Percentiles rank a stretch among this genome's conserved stretches.
Evolutionary conservation across 306 rosid species (phyloP).

Genomic region (Sphenostylis stenocarpa): DNA sequence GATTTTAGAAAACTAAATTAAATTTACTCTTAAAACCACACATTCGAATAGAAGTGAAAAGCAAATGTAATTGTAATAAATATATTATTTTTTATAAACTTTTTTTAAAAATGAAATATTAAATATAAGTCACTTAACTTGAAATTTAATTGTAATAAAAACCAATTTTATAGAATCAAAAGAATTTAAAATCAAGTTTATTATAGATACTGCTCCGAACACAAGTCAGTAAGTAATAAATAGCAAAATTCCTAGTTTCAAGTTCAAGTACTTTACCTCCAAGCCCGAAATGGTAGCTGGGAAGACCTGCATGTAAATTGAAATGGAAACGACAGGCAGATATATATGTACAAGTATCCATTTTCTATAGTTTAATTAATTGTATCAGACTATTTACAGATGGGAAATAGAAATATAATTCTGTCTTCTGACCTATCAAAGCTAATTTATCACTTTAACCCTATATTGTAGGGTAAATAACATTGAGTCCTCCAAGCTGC

Average conservation of each 20-base stretch:
- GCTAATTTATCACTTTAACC: constrained; percentile 23
- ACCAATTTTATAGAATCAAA: not conserved
- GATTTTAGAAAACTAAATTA: not conserved
- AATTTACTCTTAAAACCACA: not conserved
- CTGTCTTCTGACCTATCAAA: constrained; percentile 20
- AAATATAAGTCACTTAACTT: not conserved
- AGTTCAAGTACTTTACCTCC: not conserved
- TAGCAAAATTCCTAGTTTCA: not conserved
- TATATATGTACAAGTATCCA: constrained; percentile 58
- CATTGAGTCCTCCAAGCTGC: constrained; percentile 18
- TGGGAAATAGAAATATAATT: constrained; percentile 21
- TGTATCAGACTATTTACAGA: constrained; percentile 28
- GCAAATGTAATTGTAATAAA: not conserved
- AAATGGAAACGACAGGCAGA: constrained; percentile 18
- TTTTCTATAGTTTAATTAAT: constrained; percentile 28
- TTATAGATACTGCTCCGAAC: not conserved
- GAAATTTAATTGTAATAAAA: not conserved
- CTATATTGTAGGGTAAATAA: constrained; percentile 10
- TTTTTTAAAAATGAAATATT: not conserved
- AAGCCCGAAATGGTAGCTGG: not conserved
- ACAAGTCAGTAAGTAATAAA: not conserved
- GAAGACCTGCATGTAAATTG: not conserved
- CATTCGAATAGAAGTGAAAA: not conserved
- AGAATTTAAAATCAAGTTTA: not conserved
- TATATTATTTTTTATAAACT: not conserved